These are phyloP conservation scores for Barnettozyma hawaiiensis DNA, from an alignment of 1,139 yeast genomes.

Conservation along the genomic window DNA sequence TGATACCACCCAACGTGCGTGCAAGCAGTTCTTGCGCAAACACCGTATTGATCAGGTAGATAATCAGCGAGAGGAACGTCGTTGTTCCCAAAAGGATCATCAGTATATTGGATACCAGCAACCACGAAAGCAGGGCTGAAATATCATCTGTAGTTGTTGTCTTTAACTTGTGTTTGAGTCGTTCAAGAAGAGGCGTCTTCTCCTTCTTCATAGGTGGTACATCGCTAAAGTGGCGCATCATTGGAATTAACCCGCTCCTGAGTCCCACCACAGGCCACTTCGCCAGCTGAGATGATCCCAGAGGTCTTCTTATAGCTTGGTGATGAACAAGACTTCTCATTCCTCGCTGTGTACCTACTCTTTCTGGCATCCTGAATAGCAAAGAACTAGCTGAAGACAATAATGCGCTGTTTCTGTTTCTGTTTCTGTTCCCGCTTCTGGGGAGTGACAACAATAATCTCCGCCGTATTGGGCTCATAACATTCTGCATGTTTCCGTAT, in stretches of 20 bases:
- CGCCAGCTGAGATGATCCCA: not conserved
- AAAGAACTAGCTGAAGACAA: not conserved
- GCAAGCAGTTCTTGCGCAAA: slow-evolving; percentile 90
- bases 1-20: slow-evolving; percentile 67
- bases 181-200: slow-evolving; percentile 12
- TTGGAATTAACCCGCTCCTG: not conserved
- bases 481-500: not conserved
- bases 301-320: not conserved
- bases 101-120: slow-evolving; percentile 77
- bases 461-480: not conserved
- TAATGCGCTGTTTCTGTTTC: not conserved
- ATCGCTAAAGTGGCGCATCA: not conserved
- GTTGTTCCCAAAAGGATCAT: slow-evolving; percentile 83
- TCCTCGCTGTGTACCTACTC: not conserved
- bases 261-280: not conserved
- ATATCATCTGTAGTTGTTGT: slow-evolving; percentile 65
- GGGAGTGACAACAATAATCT: not conserved
- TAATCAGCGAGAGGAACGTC: slow-evolving; percentile 72
- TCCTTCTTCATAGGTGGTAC: not conserved
- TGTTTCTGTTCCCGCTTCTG: too few relatives aligned
- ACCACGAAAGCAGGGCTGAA: slow-evolving; percentile 86
- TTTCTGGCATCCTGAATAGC: not conserved
- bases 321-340: not conserved
- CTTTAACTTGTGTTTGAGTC: slow-evolving; percentile 67
- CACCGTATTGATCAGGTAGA: slow-evolving; percentile 79